Evolutionary conservation across 257 asterid genomes (phyloP).

Genomic region (Solanum gracilifrons): DNA sequence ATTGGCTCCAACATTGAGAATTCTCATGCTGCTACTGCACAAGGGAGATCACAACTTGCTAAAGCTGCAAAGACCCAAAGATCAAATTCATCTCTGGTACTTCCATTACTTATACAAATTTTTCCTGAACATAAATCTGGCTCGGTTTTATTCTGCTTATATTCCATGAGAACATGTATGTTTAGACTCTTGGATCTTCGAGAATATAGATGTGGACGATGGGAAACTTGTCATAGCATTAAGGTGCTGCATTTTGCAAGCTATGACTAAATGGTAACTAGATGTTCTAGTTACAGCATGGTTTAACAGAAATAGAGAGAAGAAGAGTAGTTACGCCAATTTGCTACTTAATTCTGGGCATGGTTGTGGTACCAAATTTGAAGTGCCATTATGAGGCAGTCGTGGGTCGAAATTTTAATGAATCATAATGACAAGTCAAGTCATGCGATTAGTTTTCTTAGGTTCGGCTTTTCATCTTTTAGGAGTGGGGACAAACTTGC

Average conservation of each 20-base stretch:
- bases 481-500: neutral
- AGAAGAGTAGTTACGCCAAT: neutral
- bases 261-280: neutral
- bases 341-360: neutral
- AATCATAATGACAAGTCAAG: neutral
- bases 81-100: conserved; percentile 89
- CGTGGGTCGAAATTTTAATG: neutral
- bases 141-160: neutral
- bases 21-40: conserved; percentile 78
- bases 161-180: neutral
- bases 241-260: neutral
- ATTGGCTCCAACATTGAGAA: conserved; percentile 75
- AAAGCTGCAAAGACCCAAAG: conserved; percentile 85
- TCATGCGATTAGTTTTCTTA: neutral
- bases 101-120: neutral
- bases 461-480: neutral
- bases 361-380: neutral
- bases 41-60: conserved; percentile 68
- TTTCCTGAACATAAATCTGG: neutral
- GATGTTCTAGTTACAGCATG: neutral
- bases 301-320: too few relatives aligned
- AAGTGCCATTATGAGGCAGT: neutral
- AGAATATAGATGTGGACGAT: neutral
- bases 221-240: neutral
- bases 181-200: neutral